Base-by-base conservation (phyloP, 2,329 filamentous ascomycete genomes). In the Capronia americana region DNA sequence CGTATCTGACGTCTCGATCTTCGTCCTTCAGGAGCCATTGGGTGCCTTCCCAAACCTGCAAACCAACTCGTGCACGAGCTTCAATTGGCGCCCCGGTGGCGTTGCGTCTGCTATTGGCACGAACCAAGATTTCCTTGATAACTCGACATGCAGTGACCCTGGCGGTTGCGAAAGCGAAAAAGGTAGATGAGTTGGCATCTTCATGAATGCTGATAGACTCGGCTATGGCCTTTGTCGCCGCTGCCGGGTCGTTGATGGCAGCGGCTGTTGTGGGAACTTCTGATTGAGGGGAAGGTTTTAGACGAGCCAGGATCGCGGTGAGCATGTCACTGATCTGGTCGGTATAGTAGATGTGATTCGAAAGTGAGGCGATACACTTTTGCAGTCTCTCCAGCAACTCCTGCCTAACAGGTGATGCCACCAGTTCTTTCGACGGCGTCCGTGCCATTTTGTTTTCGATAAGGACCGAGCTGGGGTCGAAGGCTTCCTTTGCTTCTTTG, bases 241-340 rank as follows among this genome's bases (percentile, higher is more conserved):
- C 79, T 60, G 75, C 75, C 3, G 85, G 83, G 67, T 87, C 82
- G 54, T 83, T 80, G 44, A 84, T 83, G 3, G 83, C 83, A 34
- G 81, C 79, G 4, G 81, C 81, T 14, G 78, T 74, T 51, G 77
- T 78, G 4, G 82, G 74, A 14, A 81, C 76, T 17, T 81, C 80
- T 2, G 83, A 80, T 46, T 77, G 75, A 17, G 76, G 68, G 11
- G 82, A 80, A 2, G 93, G 92, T 77, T 91, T 95, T 32, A 98
- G 83, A 23, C 92, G 89, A 32, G 86, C 81, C 17, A 98, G 81
- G 53, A 98, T 89, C 0, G 92, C 88, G 23, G 88, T 86, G 59
- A 97, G 88, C 92, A 98, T 97, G 78, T 99, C 95, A 1, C 91
- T 89, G 63, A 98, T 92, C 78, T 99, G 95, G 73, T 98, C 94